Percentiles rank a stretch among this genome's conserved stretches.
These are phyloP conservation scores for Herpetomonas tarakana DNA, from an alignment of 208 protist species.

Conservation along the genomic window DNA sequence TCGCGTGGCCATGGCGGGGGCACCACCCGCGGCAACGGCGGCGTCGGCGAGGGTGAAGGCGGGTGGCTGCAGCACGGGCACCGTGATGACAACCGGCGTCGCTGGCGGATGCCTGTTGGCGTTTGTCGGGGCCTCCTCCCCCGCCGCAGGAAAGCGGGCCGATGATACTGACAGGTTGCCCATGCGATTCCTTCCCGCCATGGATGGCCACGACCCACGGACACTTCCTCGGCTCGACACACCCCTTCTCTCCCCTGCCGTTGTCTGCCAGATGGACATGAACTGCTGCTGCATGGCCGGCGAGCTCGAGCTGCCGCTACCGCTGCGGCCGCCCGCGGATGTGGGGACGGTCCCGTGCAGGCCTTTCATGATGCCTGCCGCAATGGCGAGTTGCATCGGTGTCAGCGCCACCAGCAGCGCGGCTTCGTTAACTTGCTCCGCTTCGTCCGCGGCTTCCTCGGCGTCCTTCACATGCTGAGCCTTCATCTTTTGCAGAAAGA, in stretches of 20 bases:
- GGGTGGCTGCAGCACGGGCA: constrained; percentile 19
- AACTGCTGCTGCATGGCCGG: not conserved
- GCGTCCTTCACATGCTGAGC: constrained; percentile 26
- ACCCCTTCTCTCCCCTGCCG: not conserved
- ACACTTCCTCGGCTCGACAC: no score
- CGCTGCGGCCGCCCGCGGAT: not conserved
- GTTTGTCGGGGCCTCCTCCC: not conserved
- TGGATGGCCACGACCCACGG: not conserved
- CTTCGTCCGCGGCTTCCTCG: constrained; percentile 22
- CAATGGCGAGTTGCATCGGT: constrained; percentile 59
- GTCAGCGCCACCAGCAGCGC: constrained; percentile 70
- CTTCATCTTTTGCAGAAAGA: constrained; percentile 23
- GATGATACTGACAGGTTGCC: not conserved
- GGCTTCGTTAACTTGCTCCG: constrained; percentile 25
- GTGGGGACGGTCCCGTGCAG: not conserved
- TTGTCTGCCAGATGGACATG: not conserved
- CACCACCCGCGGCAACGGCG: not conserved
- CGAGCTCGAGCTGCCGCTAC: not conserved
- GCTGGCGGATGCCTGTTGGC: not conserved
- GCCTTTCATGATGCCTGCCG: constrained; percentile 11
- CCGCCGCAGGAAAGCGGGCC: not conserved
- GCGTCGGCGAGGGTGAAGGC: constrained; percentile 7
- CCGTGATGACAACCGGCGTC: constrained; percentile 3
- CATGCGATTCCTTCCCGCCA: not conserved
- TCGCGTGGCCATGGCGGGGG: constrained; percentile 18